phyloP scores from a whole-genome alignment of 2,329 filamentous ascomycete species.

The Aschersonia sp. region DNA sequence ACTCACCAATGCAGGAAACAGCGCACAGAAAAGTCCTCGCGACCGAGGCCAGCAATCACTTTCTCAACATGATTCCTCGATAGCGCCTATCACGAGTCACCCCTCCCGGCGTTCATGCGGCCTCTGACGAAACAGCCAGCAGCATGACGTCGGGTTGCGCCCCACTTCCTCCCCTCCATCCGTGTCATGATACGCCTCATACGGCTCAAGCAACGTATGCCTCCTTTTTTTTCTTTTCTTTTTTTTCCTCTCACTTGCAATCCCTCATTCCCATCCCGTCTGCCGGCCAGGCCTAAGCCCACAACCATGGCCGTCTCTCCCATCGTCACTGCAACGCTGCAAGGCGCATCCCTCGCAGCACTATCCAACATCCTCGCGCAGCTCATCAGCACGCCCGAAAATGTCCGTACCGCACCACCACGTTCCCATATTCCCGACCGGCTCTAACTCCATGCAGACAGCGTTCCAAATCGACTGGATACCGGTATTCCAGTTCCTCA shows the following conservation, averaged over 20 bases:
- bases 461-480: constrained; percentile 38
- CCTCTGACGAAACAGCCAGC: too few species aligned
- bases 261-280: background rate
- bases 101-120: too few species aligned
- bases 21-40: too few species aligned
- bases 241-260: background rate
- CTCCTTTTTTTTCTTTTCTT: background rate
- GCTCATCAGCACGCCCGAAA: constrained; percentile 42
- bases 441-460: background rate
- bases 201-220: background rate
- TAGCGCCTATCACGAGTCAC: too few species aligned
- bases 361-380: constrained; percentile 65
- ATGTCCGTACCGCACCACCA: constrained; percentile 26
- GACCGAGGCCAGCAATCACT: too few species aligned
- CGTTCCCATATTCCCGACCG: background rate
- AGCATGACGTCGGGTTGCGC: too few species aligned
- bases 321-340: constrained; percentile 45
- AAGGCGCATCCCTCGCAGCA: constrained; percentile 50
- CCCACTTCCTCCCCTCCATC: too few species aligned
- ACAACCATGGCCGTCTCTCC: constrained; percentile 23
- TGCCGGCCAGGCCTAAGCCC: too few species aligned
- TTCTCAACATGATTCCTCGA: too few species aligned
- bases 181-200: too few species aligned
- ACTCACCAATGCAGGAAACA: too few species aligned
- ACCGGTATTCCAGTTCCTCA: constrained; percentile 61